Evolutionary conservation across 2,329 filamentous ascomycete species (phyloP).

Genomic region (Colletotrichum sp.): DNA sequence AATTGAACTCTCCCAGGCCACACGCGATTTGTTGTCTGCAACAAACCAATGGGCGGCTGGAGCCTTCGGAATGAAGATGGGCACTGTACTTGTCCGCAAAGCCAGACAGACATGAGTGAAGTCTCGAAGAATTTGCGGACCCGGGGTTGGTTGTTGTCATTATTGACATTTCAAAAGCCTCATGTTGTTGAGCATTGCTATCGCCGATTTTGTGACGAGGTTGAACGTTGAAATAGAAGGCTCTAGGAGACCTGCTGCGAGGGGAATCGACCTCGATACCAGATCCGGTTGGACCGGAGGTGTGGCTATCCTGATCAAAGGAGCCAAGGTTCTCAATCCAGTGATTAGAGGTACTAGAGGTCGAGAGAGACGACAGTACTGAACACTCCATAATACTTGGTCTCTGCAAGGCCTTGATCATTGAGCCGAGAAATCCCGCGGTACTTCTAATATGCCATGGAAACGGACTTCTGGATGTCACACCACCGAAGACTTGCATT

Average conservation of each 20-base stretch:
- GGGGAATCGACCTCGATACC: too few relatives aligned
- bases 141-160: too few relatives aligned
- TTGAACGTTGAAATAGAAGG: fast-evolving
- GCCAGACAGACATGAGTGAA: too few relatives aligned
- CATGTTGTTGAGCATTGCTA: too few relatives aligned
- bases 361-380: not conserved
- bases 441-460: not conserved
- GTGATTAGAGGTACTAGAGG: not conserved
- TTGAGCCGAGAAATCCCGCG: not conserved
- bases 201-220: too few relatives aligned
- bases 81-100: not conserved
- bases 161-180: too few relatives aligned
- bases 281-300: too few relatives aligned
- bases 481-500: not conserved
- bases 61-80: not conserved
- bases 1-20: not conserved
- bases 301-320: too few relatives aligned
- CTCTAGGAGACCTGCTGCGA: too few relatives aligned
- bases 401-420: not conserved
- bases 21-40: not conserved
- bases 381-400: not conserved
- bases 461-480: not conserved
- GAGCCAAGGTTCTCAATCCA: too few relatives aligned
- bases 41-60: not conserved
- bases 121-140: too few relatives aligned